These are phyloP conservation scores for Cercospora sojina DNA, from an alignment of 2,329 filamentous ascomycete species.

Conservation along the genomic window DNA sequence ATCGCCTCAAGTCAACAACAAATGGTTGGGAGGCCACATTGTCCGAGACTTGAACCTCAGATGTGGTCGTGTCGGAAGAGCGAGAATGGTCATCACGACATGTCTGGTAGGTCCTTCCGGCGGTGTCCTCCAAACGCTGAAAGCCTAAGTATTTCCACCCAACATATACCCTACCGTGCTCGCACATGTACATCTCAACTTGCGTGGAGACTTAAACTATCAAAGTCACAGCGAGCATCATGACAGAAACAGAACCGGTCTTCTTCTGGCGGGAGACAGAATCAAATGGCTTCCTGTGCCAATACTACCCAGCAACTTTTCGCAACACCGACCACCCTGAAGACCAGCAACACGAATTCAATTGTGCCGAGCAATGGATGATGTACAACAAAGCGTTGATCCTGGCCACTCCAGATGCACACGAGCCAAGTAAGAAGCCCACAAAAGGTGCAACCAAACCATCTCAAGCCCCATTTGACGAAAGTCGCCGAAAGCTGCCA, in stretches of 20 bases:
- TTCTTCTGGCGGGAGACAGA: constrained; percentile 46
- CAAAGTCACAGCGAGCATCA: neutral
- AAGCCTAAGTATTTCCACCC: neutral
- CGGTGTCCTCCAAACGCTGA: neutral
- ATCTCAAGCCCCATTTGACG: neutral
- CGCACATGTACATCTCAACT: neutral
- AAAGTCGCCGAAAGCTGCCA: constrained; percentile 36
- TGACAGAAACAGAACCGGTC: constrained; percentile 24
- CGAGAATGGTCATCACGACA: neutral
- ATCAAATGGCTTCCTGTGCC: constrained; percentile 57
- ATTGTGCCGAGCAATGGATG: constrained; percentile 49
- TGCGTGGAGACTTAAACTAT: neutral
- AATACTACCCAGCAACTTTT: constrained; percentile 60
- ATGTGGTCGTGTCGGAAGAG: neutral
- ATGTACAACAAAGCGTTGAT: constrained; percentile 45
- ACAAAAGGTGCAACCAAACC: neutral
- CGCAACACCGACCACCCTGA: constrained; percentile 32
- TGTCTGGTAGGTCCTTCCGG: neutral
- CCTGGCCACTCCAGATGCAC: neutral
- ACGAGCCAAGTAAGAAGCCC: neutral
- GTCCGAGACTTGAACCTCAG: neutral
- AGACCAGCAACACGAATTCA: constrained; percentile 32
- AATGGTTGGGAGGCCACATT: neutral
- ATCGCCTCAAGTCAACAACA: neutral
- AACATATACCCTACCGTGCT: neutral